A percentile compares a stretch with the other conserved stretches of the same genome.
phyloP scores from a whole-genome alignment of 169 alveolate genomes.

The Theileria equi region DNA sequence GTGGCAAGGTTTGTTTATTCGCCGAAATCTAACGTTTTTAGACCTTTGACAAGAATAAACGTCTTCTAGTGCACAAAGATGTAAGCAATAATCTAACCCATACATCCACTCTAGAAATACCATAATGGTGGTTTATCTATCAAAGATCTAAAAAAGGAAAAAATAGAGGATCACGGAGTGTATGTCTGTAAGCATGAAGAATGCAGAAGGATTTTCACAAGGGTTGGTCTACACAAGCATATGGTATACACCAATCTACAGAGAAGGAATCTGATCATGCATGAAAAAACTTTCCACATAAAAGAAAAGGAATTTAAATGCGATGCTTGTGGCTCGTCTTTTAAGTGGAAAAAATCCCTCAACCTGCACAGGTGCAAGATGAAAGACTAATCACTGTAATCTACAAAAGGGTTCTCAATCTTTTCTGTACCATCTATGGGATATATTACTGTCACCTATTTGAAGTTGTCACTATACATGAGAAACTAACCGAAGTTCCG shows the following conservation, averaged over 20 bases:
- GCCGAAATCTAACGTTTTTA: not conserved
- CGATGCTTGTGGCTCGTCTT: slow-evolving; percentile 34
- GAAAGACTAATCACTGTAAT: slow-evolving; percentile 36
- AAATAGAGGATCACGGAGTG: not conserved
- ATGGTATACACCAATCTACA: not conserved
- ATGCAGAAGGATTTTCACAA: slow-evolving; percentile 48
- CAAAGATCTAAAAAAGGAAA: not conserved
- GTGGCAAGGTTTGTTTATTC: slow-evolving; percentile 1
- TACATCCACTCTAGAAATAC: not conserved
- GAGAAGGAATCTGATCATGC: slow-evolving; percentile 43
- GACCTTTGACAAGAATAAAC: slow-evolving; percentile 16
- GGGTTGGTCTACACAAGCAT: slow-evolving; percentile 16
- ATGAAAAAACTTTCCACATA: slow-evolving; percentile 22
- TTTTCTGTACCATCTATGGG: slow-evolving; percentile 85
- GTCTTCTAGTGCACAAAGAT: not conserved
- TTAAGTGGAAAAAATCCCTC: slow-evolving; percentile 27
- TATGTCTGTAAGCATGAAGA: slow-evolving; percentile 42
- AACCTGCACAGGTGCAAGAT: slow-evolving; percentile 34
- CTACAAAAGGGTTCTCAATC: slow-evolving; percentile 78
- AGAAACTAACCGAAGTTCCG: slow-evolving; percentile 82
- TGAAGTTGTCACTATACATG: not conserved
- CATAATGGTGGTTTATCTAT: not conserved
- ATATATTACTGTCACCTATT: slow-evolving; percentile 75
- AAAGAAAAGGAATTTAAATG: slow-evolving; percentile 5
- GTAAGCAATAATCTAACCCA: not conserved